Conservation (phyloP, 371 early-diverging fungal species). For the Blastocladiella emersonii region DNA sequence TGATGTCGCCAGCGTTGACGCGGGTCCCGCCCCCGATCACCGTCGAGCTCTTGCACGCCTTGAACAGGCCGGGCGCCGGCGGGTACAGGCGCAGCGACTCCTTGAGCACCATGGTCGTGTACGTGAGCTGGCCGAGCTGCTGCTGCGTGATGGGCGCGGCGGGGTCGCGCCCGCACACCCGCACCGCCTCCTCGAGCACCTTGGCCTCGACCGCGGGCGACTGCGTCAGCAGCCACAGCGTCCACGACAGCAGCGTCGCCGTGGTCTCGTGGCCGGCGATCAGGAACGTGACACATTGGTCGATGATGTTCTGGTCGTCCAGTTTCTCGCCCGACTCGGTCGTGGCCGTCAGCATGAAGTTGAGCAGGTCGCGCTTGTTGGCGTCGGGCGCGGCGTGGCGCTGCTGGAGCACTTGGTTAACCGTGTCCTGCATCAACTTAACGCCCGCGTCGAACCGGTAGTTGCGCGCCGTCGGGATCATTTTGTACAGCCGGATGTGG, state of each 20-base stretch:
- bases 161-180: conserved; percentile 6
- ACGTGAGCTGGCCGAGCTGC: conserved; percentile 10
- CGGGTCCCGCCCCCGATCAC: conserved; percentile 8
- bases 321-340: conserved; percentile 7
- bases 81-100: conserved; percentile 18
- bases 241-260: conserved; percentile 15
- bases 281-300: conserved; percentile 15
- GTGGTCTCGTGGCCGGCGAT: conserved; percentile 20
- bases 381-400: conserved; percentile 8
- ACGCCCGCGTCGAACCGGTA: conserved; percentile 5
- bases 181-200: conserved; percentile 9
- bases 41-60: conserved; percentile 9
- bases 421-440: conserved; percentile 9
- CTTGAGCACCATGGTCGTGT: conserved; percentile 13
- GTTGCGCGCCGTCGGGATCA: conserved; percentile 10
- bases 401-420: conserved; percentile 10
- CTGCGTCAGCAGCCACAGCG: conserved; percentile 6
- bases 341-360: conserved; percentile 16
- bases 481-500: conserved; percentile 7
- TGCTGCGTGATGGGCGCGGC: conserved; percentile 1
- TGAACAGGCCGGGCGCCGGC: conserved; percentile 11
- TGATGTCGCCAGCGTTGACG: background rate
- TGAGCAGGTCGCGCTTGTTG: conserved; percentile 12
- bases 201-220: conserved; percentile 10
- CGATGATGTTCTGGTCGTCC: conserved; percentile 12